phyloP scores from a whole-genome alignment of 805 yeast genomes.

The Citeromyces matritensis region DNA sequence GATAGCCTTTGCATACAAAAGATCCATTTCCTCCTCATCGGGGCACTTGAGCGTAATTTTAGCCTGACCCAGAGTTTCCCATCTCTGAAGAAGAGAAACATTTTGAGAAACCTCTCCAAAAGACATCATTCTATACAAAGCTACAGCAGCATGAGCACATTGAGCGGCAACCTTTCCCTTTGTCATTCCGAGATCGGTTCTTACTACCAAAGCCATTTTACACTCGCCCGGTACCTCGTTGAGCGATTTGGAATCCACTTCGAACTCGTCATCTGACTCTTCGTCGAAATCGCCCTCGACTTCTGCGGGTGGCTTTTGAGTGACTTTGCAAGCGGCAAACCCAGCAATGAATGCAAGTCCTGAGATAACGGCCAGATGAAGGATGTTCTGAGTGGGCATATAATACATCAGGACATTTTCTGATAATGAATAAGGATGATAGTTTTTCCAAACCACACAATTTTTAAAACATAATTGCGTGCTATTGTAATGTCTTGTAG shows the following conservation, averaged over 20 bases:
- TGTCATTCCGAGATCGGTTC: slow-evolving; percentile 83
- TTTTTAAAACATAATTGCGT: too few species aligned
- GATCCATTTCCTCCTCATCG: slow-evolving; percentile 55
- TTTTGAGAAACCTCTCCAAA: slow-evolving; percentile 38
- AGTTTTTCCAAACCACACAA: too few species aligned
- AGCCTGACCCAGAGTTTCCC: slow-evolving; percentile 85
- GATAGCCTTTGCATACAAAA: slow-evolving; percentile 67
- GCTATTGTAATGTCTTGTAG: too few species aligned
- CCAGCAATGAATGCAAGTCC: not conserved
- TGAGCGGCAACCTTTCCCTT: slow-evolving; percentile 97
- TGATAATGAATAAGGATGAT: too few species aligned
- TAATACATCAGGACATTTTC: too few species aligned
- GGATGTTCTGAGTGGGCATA: not conserved
- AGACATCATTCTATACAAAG: slow-evolving; percentile 61
- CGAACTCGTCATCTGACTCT: slow-evolving; percentile 31
- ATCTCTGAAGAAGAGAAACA: slow-evolving; percentile 48
- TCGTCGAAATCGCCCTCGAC: slow-evolving; percentile 21
- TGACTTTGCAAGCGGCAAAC: slow-evolving; percentile 5
- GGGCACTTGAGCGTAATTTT: slow-evolving; percentile 76
- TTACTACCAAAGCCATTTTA: slow-evolving; percentile 74
- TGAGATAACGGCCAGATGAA: not conserved
- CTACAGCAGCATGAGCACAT: slow-evolving; percentile 94
- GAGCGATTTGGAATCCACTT: slow-evolving; percentile 42
- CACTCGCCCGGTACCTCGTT: slow-evolving; percentile 68
- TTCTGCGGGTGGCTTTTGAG: slow-evolving; percentile 6